These are phyloP conservation scores for Russula sp. DNA, from an alignment of 768 basidiomycete species.

Conservation along the genomic window DNA sequence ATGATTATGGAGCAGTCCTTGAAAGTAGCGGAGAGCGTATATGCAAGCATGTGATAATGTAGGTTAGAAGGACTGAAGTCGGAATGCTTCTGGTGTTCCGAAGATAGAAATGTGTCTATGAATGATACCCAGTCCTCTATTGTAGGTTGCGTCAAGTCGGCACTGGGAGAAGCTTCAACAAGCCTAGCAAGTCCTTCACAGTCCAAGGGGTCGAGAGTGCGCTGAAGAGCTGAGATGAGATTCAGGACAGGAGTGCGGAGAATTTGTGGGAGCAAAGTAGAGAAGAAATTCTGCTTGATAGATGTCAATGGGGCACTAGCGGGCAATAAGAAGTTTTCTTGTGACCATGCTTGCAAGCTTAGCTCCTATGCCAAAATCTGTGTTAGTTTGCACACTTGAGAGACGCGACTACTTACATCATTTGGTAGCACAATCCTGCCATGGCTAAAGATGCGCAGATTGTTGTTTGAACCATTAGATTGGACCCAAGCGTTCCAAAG, in stretches of 20 bases:
- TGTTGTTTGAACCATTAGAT: conserved; percentile 65
- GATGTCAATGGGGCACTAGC: background rate
- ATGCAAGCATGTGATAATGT: conserved; percentile 61
- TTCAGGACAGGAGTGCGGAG: conserved; percentile 31
- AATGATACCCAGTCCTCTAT: conserved; percentile 63
- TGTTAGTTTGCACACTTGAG: background rate
- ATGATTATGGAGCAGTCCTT: conserved; percentile 89
- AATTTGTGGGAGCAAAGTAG: conserved; percentile 42
- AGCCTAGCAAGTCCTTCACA: conserved; percentile 18
- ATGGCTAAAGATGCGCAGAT: conserved; percentile 68
- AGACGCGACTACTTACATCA: conserved; percentile 39
- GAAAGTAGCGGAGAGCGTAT: conserved; percentile 86
- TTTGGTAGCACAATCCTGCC: conserved; percentile 54
- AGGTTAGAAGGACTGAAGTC: conserved; percentile 38
- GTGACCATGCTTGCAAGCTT: conserved; percentile 11
- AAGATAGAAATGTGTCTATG: conserved; percentile 42
- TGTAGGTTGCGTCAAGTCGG: conserved; percentile 40
- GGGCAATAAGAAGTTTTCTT: conserved; percentile 1
- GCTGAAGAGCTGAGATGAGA: conserved; percentile 12
- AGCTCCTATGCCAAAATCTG: conserved; percentile 5
- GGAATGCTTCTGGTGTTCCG: conserved; percentile 32
- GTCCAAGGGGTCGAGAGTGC: conserved; percentile 14
- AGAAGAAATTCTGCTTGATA: conserved; percentile 45
- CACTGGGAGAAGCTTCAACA: background rate
- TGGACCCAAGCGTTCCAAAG: conserved; percentile 70